Evolutionary conservation across 352 stramenopile genomes (phyloP), one percentile per base, ranked within the genome.

Genomic region (Globisporangium canariense): DNA sequence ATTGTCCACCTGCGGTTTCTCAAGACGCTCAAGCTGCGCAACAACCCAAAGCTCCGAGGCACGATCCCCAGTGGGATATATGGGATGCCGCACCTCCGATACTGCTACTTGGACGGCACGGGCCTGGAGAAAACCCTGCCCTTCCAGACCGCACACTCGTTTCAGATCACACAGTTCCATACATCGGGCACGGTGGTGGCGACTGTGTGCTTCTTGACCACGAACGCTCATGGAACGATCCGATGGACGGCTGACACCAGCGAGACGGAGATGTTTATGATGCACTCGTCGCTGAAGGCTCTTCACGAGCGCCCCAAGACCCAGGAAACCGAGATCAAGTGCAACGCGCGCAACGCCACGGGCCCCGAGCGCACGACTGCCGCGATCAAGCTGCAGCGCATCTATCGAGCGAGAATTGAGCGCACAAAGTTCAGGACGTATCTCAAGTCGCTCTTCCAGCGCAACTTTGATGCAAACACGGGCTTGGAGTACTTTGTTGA

Each of bases 21-120:
- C 25, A 78, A 67, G 52, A 77, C 65, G 13, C 62, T 92, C 49
- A 88, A 89, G 60, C 6, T 91, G n/a, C 67, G 76, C 22, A 70
- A 83, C 25, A 92, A 89, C 40, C 68, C 75, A 4, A 67, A 68
- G 0, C 64, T 92, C 28, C 55, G 69, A 38, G 81, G 79, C 0
- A 14, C 47, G 1, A 45, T 87, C 13, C 71, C 74, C 4, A 6
- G 34, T 0, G 49, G 58, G 20, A 50, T 85, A 34, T 90, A 77
- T 62, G 22, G 61, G 32, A 83, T 89, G 73, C 55, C 67, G 5
- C 73, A 76, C 1, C 62, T 90, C 0, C 82, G 75, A 9, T 88
- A 84, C 58, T 89, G 79, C 67, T 91, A 89, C 47, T 40, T 91
- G 3, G 79, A 90, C 45, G 79, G 76, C 56, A 89, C 83, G 6